Base-by-base conservation (phyloP, 1,284 basidiomycete species). In the Leucoagaricus sp. region DNA sequence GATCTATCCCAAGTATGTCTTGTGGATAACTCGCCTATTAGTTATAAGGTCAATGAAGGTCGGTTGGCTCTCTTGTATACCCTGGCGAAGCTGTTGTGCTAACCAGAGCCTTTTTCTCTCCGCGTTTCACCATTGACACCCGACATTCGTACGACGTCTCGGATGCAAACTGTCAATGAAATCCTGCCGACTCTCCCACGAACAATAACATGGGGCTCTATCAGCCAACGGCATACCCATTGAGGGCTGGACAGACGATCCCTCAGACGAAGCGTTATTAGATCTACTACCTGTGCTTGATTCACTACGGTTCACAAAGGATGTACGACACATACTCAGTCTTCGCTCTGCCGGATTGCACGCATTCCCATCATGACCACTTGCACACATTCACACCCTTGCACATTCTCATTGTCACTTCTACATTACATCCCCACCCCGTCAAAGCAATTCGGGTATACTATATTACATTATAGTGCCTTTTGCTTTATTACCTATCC, bases 191-290 rank as follows among this genome's bases (percentile, higher is more conserved):
- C 23, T 31, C 28, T 13, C 47, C 26, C 28, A 15, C 26, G 25
- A 41, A 41, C 45, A 13, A 8, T 13, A 29, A 40, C 25, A 23
- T 63, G 45, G 40, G 31, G n/a, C 21, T 26, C 33, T 38, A 49
- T 21, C 66, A 94, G 96, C 93, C 46, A 99, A 99, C 72, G 96
- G 96, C 46, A 94, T 99, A 64, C 97, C 96, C 31, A 94, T 99
- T 70, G 96, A 99, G 78, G 96, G 96, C 44, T 99, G 96, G 96
- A 98, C 95, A 17, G 90, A 95, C 61, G 97, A 99, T 73, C 96
- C 95, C 21, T 88, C 89, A 60, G 96, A 99, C 75, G 94, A 98
- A 76, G 96, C 96, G 9, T 79, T 99, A 47, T 86, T 99, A 50
- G 96, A 99, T 74, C 82, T 98, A 55, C 79, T 99, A 19, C 96